phyloP scores from a whole-genome alignment of 2,329 filamentous ascomycete species.

The Neofusicoccum cordaticola region DNA sequence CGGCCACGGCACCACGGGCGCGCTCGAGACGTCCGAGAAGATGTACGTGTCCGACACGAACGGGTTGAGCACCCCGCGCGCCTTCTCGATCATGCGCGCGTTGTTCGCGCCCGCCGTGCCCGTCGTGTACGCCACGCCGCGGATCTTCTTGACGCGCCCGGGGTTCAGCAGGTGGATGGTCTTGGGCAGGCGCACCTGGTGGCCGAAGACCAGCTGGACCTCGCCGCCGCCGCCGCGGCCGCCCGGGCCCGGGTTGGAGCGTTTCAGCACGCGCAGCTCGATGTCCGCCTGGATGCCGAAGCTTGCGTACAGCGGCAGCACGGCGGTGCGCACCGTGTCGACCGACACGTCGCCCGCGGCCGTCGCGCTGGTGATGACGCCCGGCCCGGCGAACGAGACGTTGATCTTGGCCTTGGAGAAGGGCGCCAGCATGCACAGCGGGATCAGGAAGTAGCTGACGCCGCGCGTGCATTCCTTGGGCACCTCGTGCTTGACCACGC shows the following conservation, averaged over 20 bases:
- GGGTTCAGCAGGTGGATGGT: constrained; percentile 85
- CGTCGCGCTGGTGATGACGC: constrained; percentile 87
- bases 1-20: constrained; percentile 62
- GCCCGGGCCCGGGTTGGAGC: constrained; percentile 69
- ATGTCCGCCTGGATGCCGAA: constrained; percentile 88
- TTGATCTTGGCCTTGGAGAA: constrained; percentile 92
- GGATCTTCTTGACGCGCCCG: constrained; percentile 80
- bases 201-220: constrained; percentile 90
- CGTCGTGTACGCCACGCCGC: constrained; percentile 90
- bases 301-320: constrained; percentile 82
- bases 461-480: constrained; percentile 75
- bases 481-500: constrained; percentile 77
- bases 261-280: constrained; percentile 75
- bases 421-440: constrained; percentile 83
- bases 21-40: constrained; percentile 65
- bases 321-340: constrained; percentile 88
- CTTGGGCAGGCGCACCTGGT: constrained; percentile 89
- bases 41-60: constrained; percentile 88
- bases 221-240: constrained; percentile 82
- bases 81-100: constrained; percentile 88
- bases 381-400: constrained; percentile 82
- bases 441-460: constrained; percentile 87
- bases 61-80: constrained; percentile 80
- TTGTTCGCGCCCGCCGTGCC: constrained; percentile 93
- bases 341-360: constrained; percentile 82